These are phyloP conservation scores for Phytopythium mirpurense DNA, from an alignment of 352 stramenopile genomes.

Conservation along the genomic window DNA sequence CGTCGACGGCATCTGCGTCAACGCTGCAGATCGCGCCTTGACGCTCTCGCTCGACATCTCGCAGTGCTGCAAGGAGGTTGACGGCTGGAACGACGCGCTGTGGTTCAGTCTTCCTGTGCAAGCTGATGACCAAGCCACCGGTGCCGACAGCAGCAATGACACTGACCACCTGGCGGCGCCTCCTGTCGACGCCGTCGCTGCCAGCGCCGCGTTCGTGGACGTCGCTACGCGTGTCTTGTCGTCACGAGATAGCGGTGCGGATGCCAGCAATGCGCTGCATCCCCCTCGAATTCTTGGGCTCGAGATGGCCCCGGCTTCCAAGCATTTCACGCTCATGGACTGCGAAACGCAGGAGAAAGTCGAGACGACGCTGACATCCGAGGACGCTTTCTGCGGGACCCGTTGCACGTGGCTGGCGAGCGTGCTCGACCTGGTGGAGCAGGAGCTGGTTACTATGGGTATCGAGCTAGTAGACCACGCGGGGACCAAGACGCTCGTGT, in stretches of 20 bases:
- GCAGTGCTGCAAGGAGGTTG: background rate
- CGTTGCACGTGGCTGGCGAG: slow-evolving; percentile 10
- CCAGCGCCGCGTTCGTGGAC: slow-evolving; percentile 5
- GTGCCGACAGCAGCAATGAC: too few relatives aligned
- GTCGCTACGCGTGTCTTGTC: background rate
- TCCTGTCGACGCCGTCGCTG: background rate
- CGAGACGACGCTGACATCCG: slow-evolving; percentile 8
- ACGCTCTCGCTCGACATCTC: background rate
- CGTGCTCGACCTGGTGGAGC: slow-evolving; percentile 17
- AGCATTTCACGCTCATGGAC: slow-evolving; percentile 10
- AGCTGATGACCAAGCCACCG: background rate
- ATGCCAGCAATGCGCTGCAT: background rate
- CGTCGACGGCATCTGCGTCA: slow-evolving; percentile 3
- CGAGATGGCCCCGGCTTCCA: background rate
- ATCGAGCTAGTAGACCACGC: slow-evolving; percentile 13
- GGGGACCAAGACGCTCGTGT: slow-evolving; percentile 11
- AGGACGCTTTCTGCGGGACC: slow-evolving; percentile 20
- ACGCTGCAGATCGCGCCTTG: background rate
- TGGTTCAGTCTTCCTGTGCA: slow-evolving; percentile 14
- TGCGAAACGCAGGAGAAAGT: background rate
- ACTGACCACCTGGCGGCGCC: background rate
- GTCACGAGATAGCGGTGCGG: background rate
- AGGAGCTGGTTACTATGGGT: slow-evolving; percentile 31
- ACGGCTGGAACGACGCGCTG: slow-evolving; percentile 9
- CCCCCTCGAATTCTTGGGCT: background rate